Evolutionary conservation across 139 green algal genomes (phyloP), one percentile per base, ranked within the genome.

Genomic region (Eudorina sp.): DNA sequence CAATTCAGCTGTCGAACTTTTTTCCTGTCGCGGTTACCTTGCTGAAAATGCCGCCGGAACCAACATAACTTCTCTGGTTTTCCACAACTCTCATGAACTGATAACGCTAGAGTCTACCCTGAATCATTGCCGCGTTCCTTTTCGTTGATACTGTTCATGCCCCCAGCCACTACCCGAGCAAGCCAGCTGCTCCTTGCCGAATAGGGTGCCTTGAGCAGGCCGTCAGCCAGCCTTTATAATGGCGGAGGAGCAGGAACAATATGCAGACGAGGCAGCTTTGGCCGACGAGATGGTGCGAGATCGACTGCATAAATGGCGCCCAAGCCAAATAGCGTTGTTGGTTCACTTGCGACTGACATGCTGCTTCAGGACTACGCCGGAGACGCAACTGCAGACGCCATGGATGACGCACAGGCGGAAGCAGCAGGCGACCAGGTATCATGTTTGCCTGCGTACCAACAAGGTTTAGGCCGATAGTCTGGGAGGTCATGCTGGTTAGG

Each of bases 231-330:
- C 11, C 70, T 31, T 83, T 21, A n/a, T n/a, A 45, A 86, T 86
- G 80, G 80, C 60, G 16, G 80, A 86, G 21, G 81, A 87, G 1
- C 45, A 79, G 21, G 81, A 87, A 36, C 62, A 87, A 3, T 68
- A 69, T 53, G 46, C 45, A 31, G 81, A 87, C 31, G 81, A 87
- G 45, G 64, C 45, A 48, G 58, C 21, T 16, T 8, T 78, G 36
- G 81, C 45, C 23, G 81, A 87, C 1, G 64, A 66, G 46, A 45
- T 78, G 64, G 3, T 48, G 3, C 9, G 2, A 40, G 64, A 79
- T 87, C 81, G 45, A n/a, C 7, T 41, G 6, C 36, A 9, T 23
- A 43, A 40, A 60, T 60, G 43, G n/a, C n/a, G n/a, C n/a, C n/a
- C n/a, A n/a, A n/a, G n/a, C n/a, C n/a, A n/a, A n/a, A n/a, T n/a